Evolutionary conservation across 2,329 filamentous ascomycete species (phyloP).

Genomic region (Capronia americana): DNA sequence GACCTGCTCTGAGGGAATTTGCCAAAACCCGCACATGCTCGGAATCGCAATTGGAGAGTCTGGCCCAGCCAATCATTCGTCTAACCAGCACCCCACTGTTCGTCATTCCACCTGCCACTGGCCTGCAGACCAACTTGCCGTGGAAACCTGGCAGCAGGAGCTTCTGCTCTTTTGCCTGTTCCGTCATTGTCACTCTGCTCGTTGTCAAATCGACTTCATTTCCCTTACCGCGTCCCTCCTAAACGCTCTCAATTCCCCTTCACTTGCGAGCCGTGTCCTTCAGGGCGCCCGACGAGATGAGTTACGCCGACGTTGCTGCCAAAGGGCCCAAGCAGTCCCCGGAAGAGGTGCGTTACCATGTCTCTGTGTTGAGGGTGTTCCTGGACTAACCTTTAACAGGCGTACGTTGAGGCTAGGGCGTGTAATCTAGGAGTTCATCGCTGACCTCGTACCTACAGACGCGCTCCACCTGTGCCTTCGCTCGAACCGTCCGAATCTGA

Average conservation of each 20-base stretch:
- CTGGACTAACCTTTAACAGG: constrained; percentile 30
- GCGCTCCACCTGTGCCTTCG: constrained; percentile 49
- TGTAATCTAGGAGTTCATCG: constrained; percentile 45
- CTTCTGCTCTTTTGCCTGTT: constrained; percentile 18
- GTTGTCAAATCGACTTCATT: background rate
- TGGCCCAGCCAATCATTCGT: background rate
- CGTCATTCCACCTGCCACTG: constrained; percentile 15
- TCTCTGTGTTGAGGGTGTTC: constrained; percentile 20
- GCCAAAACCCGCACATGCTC: constrained; percentile 6
- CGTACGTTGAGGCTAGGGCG: constrained; percentile 37
- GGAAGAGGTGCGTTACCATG: constrained; percentile 51
- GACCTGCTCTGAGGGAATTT: background rate
- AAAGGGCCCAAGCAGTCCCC: constrained; percentile 55
- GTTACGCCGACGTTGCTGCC: constrained; percentile 57
- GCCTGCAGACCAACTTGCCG: background rate
- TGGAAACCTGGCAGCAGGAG: constrained; percentile 19
- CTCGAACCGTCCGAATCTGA: constrained; percentile 50
- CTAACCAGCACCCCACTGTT: background rate
- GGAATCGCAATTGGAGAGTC: background rate
- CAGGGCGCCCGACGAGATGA: constrained; percentile 47
- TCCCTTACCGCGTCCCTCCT: background rate
- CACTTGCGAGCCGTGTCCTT: constrained; percentile 1
- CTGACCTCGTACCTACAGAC: constrained; percentile 43
- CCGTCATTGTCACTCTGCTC: constrained; percentile 9
- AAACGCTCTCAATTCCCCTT: background rate